phyloP scores from a whole-genome alignment of 768 basidiomycete species.

The Suillus plorans region DNA sequence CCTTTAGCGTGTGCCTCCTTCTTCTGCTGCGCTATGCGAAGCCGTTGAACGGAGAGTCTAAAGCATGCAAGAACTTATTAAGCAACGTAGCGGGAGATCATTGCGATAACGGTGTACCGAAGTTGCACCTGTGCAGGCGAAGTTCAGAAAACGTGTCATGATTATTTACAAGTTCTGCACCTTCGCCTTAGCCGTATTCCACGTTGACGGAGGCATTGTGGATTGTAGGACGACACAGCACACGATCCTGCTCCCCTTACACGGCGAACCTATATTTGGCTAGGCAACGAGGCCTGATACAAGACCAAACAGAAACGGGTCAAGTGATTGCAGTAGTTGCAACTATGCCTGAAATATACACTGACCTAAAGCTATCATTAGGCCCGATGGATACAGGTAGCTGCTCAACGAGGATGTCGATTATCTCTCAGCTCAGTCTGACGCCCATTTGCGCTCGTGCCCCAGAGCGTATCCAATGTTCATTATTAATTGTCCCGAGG shows the following conservation, averaged over 20 bases:
- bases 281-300: background rate
- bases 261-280: conserved; percentile 1
- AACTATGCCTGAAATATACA: background rate
- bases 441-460: conserved; percentile 1
- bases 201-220: conserved; percentile 35
- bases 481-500: background rate
- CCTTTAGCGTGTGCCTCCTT: conserved; percentile 81
- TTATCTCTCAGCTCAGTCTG: background rate
- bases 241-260: background rate
- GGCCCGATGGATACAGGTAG: background rate
- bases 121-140: conserved; percentile 43
- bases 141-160: conserved; percentile 3
- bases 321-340: background rate
- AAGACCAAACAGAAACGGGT: conserved; percentile 1
- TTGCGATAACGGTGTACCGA: conserved; percentile 31
- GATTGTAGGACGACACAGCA: background rate
- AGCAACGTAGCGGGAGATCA: conserved; percentile 1
- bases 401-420: background rate
- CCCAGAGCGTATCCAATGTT: background rate
- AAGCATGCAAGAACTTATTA: conserved; percentile 6
- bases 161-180: conserved; percentile 23
- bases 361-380: background rate
- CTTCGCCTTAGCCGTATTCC: conserved; percentile 67
- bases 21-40: conserved; percentile 89
- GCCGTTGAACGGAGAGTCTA: conserved; percentile 82